These are phyloP conservation scores for Cryphonectria parasitica DNA, from an alignment of 2,329 filamentous ascomycete species.

Conservation along the genomic window DNA sequence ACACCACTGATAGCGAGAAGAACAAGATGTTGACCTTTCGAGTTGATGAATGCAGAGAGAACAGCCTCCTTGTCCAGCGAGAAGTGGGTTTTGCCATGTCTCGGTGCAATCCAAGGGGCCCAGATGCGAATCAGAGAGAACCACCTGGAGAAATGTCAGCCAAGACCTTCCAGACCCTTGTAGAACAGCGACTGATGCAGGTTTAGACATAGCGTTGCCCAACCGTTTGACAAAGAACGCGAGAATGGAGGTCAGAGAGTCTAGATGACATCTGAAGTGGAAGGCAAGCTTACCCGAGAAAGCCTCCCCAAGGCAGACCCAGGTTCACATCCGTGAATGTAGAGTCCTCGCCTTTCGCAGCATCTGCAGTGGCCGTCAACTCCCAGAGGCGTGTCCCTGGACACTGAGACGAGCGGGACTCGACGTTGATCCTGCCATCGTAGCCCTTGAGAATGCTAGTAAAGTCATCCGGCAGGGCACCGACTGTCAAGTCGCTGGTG, in stretches of 20 bases:
- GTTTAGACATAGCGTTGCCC: not conserved
- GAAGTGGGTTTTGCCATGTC: conserved; percentile 74
- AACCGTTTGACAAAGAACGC: not conserved
- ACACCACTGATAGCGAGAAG: conserved; percentile 78
- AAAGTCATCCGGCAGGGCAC: conserved; percentile 46
- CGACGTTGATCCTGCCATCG: conserved; percentile 58
- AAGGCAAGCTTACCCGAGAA: conserved; percentile 51
- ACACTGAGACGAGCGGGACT: conserved; percentile 64
- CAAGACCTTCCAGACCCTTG: not conserved
- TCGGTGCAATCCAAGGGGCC: conserved; percentile 85
- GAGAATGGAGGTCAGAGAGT: not conserved
- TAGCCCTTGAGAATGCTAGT: conserved; percentile 60
- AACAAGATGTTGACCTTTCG: conserved; percentile 74
- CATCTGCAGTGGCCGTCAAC: conserved; percentile 59
- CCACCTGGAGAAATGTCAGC: conserved; percentile 57
- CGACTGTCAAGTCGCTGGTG: conserved; percentile 40
- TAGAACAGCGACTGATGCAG: not conserved
- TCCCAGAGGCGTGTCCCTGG: conserved; percentile 73
- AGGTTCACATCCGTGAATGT: conserved; percentile 59
- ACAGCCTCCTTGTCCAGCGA: conserved; percentile 77
- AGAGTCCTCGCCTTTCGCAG: conserved; percentile 62
- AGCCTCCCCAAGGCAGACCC: conserved; percentile 63
- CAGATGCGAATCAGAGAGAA: conserved; percentile 81
- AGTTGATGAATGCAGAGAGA: conserved; percentile 75
- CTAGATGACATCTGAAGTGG: not conserved